Conservation (phyloP, 305 asterid species). For the Solanum hybrid region DNA sequence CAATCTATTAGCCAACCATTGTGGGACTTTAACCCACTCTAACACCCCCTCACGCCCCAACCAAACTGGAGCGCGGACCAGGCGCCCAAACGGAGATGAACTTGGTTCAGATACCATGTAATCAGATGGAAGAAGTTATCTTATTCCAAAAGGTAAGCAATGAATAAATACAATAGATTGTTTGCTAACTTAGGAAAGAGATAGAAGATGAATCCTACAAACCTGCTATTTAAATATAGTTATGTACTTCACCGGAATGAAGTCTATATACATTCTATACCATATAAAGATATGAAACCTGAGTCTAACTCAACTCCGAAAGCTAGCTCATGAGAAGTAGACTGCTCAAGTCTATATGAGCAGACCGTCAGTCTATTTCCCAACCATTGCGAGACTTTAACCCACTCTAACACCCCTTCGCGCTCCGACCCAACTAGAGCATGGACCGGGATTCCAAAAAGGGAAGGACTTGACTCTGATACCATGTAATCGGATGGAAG, state of each 20-base stretch:
- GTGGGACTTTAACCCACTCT: neutral
- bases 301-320: neutral
- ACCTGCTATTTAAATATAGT: neutral
- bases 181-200: neutral
- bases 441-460: neutral
- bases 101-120: neutral
- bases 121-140: neutral
- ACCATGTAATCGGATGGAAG: neutral
- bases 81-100: neutral
- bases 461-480: neutral
- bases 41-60: neutral
- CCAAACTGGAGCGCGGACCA: neutral
- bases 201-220: neutral
- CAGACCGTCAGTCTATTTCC: no score
- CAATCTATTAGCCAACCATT: neutral
- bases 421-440: fast-evolving
- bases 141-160: neutral
- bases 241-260: neutral
- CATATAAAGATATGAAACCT: neutral
- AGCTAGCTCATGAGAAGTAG: no score
- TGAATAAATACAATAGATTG: neutral
- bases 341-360: no score
- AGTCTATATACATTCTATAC: neutral
- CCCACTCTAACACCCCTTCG: neutral
- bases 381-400: neutral